Evolutionary conservation across 768 basidiomycete species (phyloP).

Genomic region (Boletus reticulatus): DNA sequence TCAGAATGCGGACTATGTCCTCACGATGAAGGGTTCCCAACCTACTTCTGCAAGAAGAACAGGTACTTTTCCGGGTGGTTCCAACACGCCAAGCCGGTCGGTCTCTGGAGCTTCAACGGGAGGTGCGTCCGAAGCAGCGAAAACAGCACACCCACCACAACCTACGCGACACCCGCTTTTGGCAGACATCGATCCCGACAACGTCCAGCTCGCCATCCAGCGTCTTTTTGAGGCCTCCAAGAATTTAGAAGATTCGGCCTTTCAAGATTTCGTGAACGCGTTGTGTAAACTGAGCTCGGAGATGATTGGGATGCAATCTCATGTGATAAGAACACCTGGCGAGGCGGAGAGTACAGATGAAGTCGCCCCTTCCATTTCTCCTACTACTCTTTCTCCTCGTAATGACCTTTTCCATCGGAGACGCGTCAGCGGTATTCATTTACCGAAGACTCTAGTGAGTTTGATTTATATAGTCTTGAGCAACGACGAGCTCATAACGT

Average conservation of each 20-base stretch:
- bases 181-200: constrained; percentile 72
- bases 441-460: constrained; percentile 74
- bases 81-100: constrained; percentile 37
- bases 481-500: neutral
- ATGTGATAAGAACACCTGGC: constrained; percentile 25
- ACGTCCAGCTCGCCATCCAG: constrained; percentile 71
- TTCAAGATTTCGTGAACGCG: constrained; percentile 71
- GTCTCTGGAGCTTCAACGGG: constrained; percentile 30
- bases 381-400: constrained; percentile 39
- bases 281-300: constrained; percentile 85
- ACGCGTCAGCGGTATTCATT: constrained; percentile 85
- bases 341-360: constrained; percentile 34
- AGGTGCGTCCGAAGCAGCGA: constrained; percentile 11
- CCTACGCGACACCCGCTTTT: constrained; percentile 57
- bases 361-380: constrained; percentile 31
- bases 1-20: constrained; percentile 93
- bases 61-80: constrained; percentile 33
- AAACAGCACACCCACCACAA: constrained; percentile 21
- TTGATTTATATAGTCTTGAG: neutral
- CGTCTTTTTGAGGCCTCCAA: constrained; percentile 85
- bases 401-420: constrained; percentile 53
- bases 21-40: constrained; percentile 57
- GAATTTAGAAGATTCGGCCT: constrained; percentile 79
- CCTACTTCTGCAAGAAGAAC: constrained; percentile 31
- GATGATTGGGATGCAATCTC: constrained; percentile 89